These are phyloP conservation scores for Gillenia trifoliata DNA, from an alignment of 306 rosid species.

Conservation along the genomic window DNA sequence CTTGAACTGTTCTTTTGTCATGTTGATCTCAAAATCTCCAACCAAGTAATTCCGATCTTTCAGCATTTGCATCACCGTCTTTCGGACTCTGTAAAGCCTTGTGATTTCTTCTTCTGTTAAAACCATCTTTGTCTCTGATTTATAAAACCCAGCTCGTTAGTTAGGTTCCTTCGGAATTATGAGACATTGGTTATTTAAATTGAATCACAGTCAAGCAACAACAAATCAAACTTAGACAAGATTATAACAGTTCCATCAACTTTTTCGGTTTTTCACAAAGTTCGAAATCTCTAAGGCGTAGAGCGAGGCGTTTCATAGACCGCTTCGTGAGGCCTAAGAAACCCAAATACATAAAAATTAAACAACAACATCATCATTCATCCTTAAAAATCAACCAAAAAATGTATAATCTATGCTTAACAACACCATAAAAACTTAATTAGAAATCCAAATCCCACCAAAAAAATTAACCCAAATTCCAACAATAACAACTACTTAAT, in stretches of 20 bases:
- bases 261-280: background rate
- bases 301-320: too few relatives aligned
- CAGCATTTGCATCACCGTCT: slow-evolving; percentile 69
- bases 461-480: too few relatives aligned
- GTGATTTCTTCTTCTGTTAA: slow-evolving; percentile 46
- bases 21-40: slow-evolving; percentile 48
- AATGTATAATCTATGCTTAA: too few relatives aligned
- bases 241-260: background rate
- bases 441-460: too few relatives aligned
- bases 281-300: too few relatives aligned
- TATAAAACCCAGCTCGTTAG: background rate
- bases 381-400: too few relatives aligned
- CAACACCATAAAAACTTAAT: too few relatives aligned
- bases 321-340: too few relatives aligned
- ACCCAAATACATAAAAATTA: too few relatives aligned
- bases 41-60: slow-evolving; percentile 52
- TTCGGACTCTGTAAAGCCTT: slow-evolving; percentile 41
- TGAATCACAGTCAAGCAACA: background rate
- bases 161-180: background rate
- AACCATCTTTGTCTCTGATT: slow-evolving; percentile 35
- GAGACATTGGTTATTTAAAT: background rate
- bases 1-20: slow-evolving; percentile 47
- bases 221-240: background rate
- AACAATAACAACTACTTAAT: too few relatives aligned
- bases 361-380: too few relatives aligned